phyloP scores from a whole-genome alignment of 73 alveolate species.

The Paramecium pentaurelia region DNA sequence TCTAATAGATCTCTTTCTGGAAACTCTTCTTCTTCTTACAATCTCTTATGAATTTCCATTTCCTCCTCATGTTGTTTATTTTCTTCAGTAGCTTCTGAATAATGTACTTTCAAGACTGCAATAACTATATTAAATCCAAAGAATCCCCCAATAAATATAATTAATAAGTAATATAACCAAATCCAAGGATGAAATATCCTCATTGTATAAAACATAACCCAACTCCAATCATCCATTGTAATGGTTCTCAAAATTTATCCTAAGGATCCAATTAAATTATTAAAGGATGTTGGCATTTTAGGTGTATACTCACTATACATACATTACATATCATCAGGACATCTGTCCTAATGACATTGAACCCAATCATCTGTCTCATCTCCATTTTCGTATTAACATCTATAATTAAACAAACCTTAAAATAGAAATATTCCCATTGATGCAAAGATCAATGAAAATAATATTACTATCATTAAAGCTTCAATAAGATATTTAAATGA shows the following conservation, averaged over 20 bases:
- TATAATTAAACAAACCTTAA: slow-evolving; percentile 3
- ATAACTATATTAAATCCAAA: slow-evolving; percentile 27
- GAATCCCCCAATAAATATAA: slow-evolving; percentile 9
- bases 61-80: background rate
- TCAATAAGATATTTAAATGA: background rate
- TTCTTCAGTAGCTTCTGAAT: slow-evolving; percentile 10
- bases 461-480: background rate
- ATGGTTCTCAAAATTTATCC: background rate
- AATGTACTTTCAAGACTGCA: slow-evolving; percentile 7
- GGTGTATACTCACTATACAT: background rate
- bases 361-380: background rate
- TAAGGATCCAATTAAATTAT: background rate
- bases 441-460: background rate
- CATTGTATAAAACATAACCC: background rate
- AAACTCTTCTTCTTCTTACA: background rate
- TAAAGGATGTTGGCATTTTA: background rate
- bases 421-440: background rate
- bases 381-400: background rate
- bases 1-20: background rate
- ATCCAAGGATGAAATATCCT: background rate
- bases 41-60: background rate
- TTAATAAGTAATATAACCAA: background rate
- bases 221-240: slow-evolving; percentile 49
- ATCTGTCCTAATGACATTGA: background rate
- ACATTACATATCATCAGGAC: slow-evolving; percentile 7